Evolutionary conservation across 2,329 filamentous ascomycete genomes (phyloP).

Genomic region (Fusarium subglutinans): DNA sequence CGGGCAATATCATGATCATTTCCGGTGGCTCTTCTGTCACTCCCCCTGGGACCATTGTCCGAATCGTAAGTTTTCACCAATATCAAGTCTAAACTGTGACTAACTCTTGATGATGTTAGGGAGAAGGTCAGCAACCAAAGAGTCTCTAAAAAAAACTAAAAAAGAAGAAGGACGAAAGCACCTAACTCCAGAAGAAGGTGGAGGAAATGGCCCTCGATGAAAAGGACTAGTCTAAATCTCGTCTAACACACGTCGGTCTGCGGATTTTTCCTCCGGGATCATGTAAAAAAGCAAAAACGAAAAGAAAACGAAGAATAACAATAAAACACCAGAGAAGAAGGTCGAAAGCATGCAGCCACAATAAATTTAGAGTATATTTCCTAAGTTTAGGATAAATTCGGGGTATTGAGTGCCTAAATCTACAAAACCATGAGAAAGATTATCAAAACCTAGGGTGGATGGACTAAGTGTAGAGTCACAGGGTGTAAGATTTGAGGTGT

Average conservation of each 20-base stretch:
- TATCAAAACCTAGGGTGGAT: not conserved
- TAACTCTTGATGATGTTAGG: not conserved
- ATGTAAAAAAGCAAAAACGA: too few species aligned
- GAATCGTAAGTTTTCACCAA: not conserved
- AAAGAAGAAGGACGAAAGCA: too few species aligned
- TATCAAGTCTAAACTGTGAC: not conserved
- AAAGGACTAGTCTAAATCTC: too few species aligned
- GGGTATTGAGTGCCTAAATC: not conserved
- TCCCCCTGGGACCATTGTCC: fast-evolving
- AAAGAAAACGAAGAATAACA: too few species aligned
- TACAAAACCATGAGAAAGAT: not conserved
- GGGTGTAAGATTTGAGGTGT: not conserved
- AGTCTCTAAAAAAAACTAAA: too few species aligned
- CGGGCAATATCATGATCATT: fast-evolving
- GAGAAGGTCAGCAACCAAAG: not conserved
- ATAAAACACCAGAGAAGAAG: too few species aligned
- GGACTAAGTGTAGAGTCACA: not conserved
- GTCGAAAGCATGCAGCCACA: too few species aligned
- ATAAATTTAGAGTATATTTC: not conserved
- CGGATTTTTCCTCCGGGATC: too few species aligned
- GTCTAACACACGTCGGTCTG: too few species aligned
- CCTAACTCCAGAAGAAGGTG: too few species aligned
- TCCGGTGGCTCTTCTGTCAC: fast-evolving
- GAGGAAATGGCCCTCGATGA: too few species aligned
- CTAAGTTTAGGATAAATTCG: not conserved